Percentiles rank a stretch among this genome's conserved stretches.
These are phyloP conservation scores for Thelephora ganbajun DNA, from an alignment of 768 basidiomycete species.

Conservation along the genomic window DNA sequence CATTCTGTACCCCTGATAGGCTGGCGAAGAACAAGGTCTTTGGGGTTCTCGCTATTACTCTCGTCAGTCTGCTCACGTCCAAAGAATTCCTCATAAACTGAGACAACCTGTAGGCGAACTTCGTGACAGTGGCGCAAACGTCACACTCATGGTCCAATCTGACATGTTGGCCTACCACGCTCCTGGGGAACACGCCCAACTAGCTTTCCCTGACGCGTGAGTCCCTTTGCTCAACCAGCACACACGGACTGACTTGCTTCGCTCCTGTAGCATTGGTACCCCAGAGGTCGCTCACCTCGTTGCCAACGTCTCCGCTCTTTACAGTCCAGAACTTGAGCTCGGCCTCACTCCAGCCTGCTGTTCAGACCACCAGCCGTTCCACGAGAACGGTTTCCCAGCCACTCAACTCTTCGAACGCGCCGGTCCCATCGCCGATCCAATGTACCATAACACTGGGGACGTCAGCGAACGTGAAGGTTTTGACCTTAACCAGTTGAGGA, in stretches of 20 bases:
- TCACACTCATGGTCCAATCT: conserved; percentile 79
- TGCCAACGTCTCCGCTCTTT: conserved; percentile 60
- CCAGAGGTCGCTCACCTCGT: conserved; percentile 66
- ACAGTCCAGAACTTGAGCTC: conserved; percentile 66
- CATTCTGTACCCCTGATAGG: background rate
- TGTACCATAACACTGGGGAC: conserved; percentile 81
- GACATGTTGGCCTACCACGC: conserved; percentile 87
- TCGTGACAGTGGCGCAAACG: conserved; percentile 40
- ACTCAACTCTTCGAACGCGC: conserved; percentile 84
- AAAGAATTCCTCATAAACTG: background rate
- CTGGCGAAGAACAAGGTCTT: conserved; percentile 88
- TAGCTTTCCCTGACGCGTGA: conserved; percentile 64
- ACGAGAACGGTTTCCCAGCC: conserved; percentile 71
- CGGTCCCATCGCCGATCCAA: conserved; percentile 75
- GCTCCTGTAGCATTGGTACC: conserved; percentile 50
- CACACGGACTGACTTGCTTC: background rate
- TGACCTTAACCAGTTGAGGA: conserved; percentile 68
- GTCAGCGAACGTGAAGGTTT: conserved; percentile 67
- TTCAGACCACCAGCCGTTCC: conserved; percentile 83
- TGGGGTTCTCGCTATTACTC: conserved; percentile 70
- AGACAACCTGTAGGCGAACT: conserved; percentile 33
- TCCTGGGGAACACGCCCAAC: conserved; percentile 65
- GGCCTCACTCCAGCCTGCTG: conserved; percentile 73
- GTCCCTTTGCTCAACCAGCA: conserved; percentile 11
- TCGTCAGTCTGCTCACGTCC: conserved; percentile 28